Conservation (phyloP, 1,139 yeast species). For the Blastobotrys aristatus region DNA sequence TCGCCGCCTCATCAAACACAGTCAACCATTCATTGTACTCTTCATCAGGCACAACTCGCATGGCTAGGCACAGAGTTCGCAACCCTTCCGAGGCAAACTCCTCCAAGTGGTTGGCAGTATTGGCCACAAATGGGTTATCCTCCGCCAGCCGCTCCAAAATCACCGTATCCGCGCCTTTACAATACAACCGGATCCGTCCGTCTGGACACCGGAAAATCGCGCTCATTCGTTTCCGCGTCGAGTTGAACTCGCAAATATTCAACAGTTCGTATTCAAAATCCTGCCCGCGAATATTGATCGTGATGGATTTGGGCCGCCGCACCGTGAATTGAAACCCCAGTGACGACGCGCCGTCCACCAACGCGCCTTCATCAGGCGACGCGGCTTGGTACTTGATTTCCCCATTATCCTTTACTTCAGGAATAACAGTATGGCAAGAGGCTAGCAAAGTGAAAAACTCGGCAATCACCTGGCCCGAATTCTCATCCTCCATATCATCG, state of each 20-base stretch:
- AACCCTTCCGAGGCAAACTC: conserved; percentile 96
- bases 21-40: conserved; percentile 66
- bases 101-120: conserved; percentile 83
- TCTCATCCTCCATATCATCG: conserved; percentile 43
- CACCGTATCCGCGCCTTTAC: conserved; percentile 98
- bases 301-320: conserved; percentile 80
- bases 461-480: conserved; percentile 61
- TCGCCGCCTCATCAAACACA: conserved; percentile 71
- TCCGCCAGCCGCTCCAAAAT: conserved; percentile 75
- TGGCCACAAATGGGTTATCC: conserved; percentile 73
- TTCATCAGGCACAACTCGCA: conserved; percentile 69
- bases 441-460: conserved; percentile 81
- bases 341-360: conserved; percentile 92
- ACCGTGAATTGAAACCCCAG: conserved; percentile 80
- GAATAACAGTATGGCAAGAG: conserved; percentile 96
- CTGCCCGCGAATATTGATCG: conserved; percentile 49
- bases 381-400: conserved; percentile 92
- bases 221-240: conserved; percentile 97
- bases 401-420: conserved; percentile 57
- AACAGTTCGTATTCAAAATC: conserved; percentile 67
- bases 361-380: conserved; percentile 98
- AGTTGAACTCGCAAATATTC: conserved; percentile 92
- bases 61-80: conserved; percentile 89
- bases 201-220: conserved; percentile 93
- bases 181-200: conserved; percentile 79